phyloP scores from a whole-genome alignment of 306 rosid species.

The Rosa rugosa region DNA sequence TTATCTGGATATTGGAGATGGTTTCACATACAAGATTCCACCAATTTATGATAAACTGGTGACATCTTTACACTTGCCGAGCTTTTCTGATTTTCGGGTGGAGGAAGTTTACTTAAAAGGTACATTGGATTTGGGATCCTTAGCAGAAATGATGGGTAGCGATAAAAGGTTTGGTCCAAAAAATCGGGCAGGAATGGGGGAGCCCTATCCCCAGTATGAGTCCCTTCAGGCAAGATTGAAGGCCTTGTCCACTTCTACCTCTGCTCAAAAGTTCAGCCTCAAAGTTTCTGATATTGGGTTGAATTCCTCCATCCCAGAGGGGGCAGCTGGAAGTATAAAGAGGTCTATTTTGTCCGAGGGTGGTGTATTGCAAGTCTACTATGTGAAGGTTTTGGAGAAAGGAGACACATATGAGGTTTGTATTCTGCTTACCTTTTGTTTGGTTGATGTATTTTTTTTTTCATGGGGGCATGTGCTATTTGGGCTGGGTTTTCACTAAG shows the following conservation, averaged over 20 bases:
- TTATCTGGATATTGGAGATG: conserved; percentile 84
- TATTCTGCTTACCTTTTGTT: conserved; percentile 5
- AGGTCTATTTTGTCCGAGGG: conserved; percentile 91
- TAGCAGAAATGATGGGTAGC: conserved; percentile 84
- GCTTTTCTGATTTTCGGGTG: conserved; percentile 77
- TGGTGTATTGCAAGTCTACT: conserved; percentile 86
- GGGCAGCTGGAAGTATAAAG: conserved; percentile 96
- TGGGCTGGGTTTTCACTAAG: conserved; percentile 18
- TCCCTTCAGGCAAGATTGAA: conserved; percentile 84
- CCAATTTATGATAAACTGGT: conserved; percentile 84
- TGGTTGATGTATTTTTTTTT: neutral
- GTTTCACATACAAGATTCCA: conserved; percentile 82
- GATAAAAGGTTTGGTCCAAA: conserved; percentile 67
- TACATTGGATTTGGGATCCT: conserved; percentile 94
- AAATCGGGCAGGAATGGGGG: conserved; percentile 82
- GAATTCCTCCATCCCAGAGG: conserved; percentile 89
- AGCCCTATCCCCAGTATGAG: conserved; percentile 62
- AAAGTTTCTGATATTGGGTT: conserved; percentile 68
- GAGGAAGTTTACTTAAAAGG: conserved; percentile 86
- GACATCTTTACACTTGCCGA: conserved; percentile 64
- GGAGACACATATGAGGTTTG: conserved; percentile 98
- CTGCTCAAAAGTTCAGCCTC: conserved; percentile 66
- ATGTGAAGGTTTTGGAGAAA: conserved; percentile 98
- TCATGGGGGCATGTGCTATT: neutral
- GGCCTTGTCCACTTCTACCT: conserved; percentile 58